phyloP scores from a whole-genome alignment of 352 stramenopile species.

The Phytopythium montanum region DNA sequence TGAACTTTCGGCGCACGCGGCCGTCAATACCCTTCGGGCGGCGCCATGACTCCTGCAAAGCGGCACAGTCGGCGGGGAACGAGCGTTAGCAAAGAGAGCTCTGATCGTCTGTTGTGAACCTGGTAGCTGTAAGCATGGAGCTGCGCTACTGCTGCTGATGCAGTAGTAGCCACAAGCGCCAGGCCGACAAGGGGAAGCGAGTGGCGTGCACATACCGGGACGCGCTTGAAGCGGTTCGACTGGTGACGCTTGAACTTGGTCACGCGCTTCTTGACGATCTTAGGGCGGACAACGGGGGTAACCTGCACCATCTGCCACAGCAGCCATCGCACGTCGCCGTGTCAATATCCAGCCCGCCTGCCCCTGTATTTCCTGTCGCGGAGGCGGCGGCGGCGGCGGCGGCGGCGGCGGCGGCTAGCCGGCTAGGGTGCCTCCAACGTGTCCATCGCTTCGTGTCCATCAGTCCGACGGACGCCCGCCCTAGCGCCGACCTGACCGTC shows the following conservation, averaged over 20 bases:
- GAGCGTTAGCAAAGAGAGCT: too few relatives aligned
- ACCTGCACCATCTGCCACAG: slow-evolving; percentile 85
- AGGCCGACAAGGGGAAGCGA: too few relatives aligned
- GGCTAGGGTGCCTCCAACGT: too few relatives aligned
- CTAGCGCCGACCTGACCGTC: too few relatives aligned
- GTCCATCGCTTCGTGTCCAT: too few relatives aligned
- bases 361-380: neutral
- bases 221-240: slow-evolving; percentile 97
- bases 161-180: too few relatives aligned
- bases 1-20: slow-evolving; percentile 98
- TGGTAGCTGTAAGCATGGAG: neutral
- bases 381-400: too few relatives aligned
- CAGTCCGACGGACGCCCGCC: too few relatives aligned
- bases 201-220: slow-evolving; percentile 78
- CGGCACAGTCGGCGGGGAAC: neutral
- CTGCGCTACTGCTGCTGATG: neutral
- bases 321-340: neutral
- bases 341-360: slow-evolving; percentile 1
- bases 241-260: slow-evolving; percentile 99
- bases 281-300: slow-evolving; percentile 85
- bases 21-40: slow-evolving; percentile 99
- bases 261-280: slow-evolving; percentile 99
- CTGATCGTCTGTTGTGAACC: too few relatives aligned
- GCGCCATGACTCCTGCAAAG: slow-evolving; percentile 90
- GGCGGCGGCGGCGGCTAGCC: neutral